Base-by-base conservation (phyloP, 2,329 filamentous ascomycete species). In the Aspergillus neoniger region DNA sequence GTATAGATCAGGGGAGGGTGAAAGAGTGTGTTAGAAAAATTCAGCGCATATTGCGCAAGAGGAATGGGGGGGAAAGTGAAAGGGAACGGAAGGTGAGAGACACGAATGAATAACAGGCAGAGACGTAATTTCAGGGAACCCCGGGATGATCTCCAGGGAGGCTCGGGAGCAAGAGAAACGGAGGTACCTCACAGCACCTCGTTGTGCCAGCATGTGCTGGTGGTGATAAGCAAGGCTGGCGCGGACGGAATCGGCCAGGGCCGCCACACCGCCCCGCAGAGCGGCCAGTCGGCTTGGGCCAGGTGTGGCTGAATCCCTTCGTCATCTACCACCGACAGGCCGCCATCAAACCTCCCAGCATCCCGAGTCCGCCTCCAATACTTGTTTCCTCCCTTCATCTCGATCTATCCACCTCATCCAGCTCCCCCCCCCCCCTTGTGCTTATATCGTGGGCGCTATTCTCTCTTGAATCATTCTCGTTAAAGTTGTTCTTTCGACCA, bases 281-380 rank as follows among this genome's bases (percentile, higher is more conserved):
- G 39, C 55, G 53, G 47, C 57, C 60, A 66, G 58, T 61, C 60
- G 58, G 57, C 58, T 67, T 60, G 52, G 57, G 49, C 53, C 58
- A 65, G 57, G 48, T 67, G 68, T 74, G 72, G 72, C 72, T 75
- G 70, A 67, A 59, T 38, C 58, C 55, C 70, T 71, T 72, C 72
- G 72, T 74, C 73, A 74, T 74, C 70, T 68, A 68, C 65, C 52
- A 58, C 50, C 59, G 41, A 55, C 57, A 61, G 61, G 62, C 65
- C 55, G 61, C 60, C 63, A 62, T 65, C 62, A 59, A 60, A 59
- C 58, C 61, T 64, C 60, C 61, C 61, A 65, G 57, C 56, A 62
- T 61, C 58, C 63, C 62, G 58, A 58, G 66, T 54, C 64, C 58
- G 60, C 67, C 67, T 67, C 63, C 67, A 65, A 64, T 62, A 65